Conservation (phyloP, 495 filamentous ascomycete species). For the Trichoderma reesei region DNA sequence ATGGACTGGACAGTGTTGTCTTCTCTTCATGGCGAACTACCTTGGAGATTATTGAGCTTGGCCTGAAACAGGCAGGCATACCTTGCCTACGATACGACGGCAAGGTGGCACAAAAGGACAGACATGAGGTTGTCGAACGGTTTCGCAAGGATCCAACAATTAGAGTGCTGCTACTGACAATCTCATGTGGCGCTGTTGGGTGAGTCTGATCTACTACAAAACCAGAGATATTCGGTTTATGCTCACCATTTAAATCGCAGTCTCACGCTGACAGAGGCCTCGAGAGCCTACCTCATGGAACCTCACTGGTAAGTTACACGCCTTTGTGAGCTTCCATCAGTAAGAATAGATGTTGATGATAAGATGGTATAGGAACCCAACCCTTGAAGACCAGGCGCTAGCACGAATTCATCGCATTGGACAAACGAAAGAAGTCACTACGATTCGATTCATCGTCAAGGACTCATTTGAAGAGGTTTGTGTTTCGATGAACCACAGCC, state of each 20-base stretch:
- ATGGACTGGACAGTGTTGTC: conserved; percentile 28
- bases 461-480: conserved; percentile 30
- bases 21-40: conserved; percentile 38
- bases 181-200: conserved; percentile 36
- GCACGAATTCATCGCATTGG: conserved; percentile 30
- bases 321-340: conserved; percentile 19
- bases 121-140: conserved; percentile 23
- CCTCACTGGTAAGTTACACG: conserved; percentile 23
- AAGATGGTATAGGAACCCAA: conserved; percentile 29
- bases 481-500: background rate
- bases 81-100: conserved; percentile 32
- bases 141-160: conserved; percentile 24
- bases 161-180: conserved; percentile 27
- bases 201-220: conserved; percentile 15
- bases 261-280: conserved; percentile 28
- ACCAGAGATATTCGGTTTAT: too few species aligned
- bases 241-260: conserved; percentile 13
- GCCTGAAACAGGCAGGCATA: conserved; percentile 24
- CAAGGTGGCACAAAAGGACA: conserved; percentile 26
- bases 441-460: conserved; percentile 25
- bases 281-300: conserved; percentile 33
- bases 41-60: conserved; percentile 30
- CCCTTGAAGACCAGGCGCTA: conserved; percentile 33
- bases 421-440: conserved; percentile 29
- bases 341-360: conserved; percentile 25